These are phyloP conservation scores for Colletotrichum sp. DNA, from an alignment of 2,329 filamentous ascomycete species.

Conservation along the genomic window DNA sequence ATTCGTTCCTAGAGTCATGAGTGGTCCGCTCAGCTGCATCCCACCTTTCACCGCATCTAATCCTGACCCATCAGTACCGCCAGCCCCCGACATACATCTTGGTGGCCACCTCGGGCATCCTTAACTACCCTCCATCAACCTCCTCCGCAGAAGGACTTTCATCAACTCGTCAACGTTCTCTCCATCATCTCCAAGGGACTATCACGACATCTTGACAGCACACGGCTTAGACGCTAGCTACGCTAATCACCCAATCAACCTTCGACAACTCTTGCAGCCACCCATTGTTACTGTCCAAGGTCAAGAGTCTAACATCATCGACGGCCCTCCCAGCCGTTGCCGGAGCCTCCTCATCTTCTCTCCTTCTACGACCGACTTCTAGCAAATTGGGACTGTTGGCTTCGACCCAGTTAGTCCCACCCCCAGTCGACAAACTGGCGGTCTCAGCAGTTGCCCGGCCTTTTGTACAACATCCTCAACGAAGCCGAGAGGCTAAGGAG, in stretches of 20 bases:
- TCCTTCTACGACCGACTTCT: not conserved
- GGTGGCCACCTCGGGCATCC: not conserved
- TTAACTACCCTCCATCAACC: not conserved
- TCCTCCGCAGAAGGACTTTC: not conserved
- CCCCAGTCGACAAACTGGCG: constrained; percentile 22
- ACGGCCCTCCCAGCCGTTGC: not conserved
- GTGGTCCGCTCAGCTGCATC: constrained; percentile 16
- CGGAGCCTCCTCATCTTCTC: not conserved
- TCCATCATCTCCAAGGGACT: not conserved
- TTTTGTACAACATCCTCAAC: constrained; percentile 21
- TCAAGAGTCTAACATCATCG: not conserved
- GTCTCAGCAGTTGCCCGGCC: constrained; percentile 20
- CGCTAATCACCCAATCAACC: not conserved
- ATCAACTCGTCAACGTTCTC: not conserved
- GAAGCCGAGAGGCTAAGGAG: constrained; percentile 23
- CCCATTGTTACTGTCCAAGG: not conserved
- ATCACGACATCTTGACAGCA: not conserved
- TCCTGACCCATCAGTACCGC: constrained; percentile 6
- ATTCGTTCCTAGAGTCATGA: constrained; percentile 5
- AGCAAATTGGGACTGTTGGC: constrained; percentile 20
- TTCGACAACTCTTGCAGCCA: not conserved
- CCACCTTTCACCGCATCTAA: constrained; percentile 16
- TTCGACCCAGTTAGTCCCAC: constrained; percentile 22
- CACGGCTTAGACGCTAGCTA: not conserved
- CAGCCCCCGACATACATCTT: not conserved